phyloP scores from a whole-genome alignment of 345 rosid genomes.

The Hirschfeldia incana region DNA sequence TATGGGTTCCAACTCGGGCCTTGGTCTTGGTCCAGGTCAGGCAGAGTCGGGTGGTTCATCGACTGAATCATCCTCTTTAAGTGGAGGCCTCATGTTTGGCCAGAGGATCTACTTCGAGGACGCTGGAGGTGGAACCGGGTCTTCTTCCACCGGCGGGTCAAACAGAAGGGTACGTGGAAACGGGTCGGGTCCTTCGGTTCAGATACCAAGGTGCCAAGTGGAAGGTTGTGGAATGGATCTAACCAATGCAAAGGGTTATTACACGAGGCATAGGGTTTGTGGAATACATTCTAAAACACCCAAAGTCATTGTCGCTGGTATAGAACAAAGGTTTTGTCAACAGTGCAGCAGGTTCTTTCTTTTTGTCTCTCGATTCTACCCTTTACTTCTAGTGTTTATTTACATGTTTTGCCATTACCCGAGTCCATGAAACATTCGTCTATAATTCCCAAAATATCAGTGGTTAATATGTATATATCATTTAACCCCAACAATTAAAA shows the following conservation, averaged over 20 bases:
- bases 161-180: constrained; percentile 45
- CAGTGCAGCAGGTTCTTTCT: constrained; percentile 87
- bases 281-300: constrained; percentile 81
- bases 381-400: constrained; percentile 7
- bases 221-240: constrained; percentile 95
- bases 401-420: constrained; percentile 26
- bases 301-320: constrained; percentile 72
- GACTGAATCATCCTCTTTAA: constrained; percentile 55
- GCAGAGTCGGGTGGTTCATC: constrained; percentile 53
- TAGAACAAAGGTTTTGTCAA: constrained; percentile 94
- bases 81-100: constrained; percentile 78
- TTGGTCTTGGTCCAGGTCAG: constrained; percentile 49
- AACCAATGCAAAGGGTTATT: constrained; percentile 88
- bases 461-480: background rate
- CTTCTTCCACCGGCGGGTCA: constrained; percentile 39
- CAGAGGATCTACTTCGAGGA: constrained; percentile 80
- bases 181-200: constrained; percentile 49
- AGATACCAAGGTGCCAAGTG: constrained; percentile 88
- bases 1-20: constrained; percentile 64
- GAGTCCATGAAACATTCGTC: background rate
- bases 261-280: constrained; percentile 93
- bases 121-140: constrained; percentile 54
- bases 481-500: background rate
- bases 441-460: background rate
- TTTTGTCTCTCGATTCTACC: background rate